phyloP scores from a whole-genome alignment of 1,284 basidiomycete genomes.

The Papiliotrema fonsecae region DNA sequence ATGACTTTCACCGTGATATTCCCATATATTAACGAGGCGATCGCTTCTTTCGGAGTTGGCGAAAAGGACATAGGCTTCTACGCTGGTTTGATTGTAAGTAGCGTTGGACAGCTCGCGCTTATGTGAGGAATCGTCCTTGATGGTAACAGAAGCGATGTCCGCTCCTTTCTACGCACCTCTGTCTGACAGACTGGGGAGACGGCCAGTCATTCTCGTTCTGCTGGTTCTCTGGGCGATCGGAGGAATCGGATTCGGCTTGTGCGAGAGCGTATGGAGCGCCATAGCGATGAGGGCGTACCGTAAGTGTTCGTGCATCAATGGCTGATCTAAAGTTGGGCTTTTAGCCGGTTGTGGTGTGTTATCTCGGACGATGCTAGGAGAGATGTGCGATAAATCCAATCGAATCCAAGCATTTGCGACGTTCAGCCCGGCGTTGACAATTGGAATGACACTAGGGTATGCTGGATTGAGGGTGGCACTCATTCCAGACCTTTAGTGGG shows the following conservation, averaged over 20 bases:
- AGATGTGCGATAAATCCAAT: slow-evolving; percentile 39
- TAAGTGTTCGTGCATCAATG: slow-evolving; percentile 12
- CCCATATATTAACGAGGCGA: slow-evolving; percentile 43
- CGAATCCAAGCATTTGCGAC: slow-evolving; percentile 37
- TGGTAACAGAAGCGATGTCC: slow-evolving; percentile 33
- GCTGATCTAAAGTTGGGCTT: slow-evolving; percentile 20
- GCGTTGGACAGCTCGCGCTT: background rate
- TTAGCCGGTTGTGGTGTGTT: slow-evolving; percentile 38
- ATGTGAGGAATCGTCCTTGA: slow-evolving; percentile 31
- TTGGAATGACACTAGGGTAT: slow-evolving; percentile 35
- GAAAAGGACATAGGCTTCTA: slow-evolving; percentile 36
- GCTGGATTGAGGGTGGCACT: background rate
- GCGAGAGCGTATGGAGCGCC: slow-evolving; percentile 15
- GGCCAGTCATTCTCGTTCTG: slow-evolving; percentile 28
- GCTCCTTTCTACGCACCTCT: slow-evolving; percentile 36
- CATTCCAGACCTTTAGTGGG: slow-evolving; percentile 30
- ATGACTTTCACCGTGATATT: slow-evolving; percentile 36
- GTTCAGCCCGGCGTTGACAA: slow-evolving; percentile 32
- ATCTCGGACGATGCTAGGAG: slow-evolving; percentile 36
- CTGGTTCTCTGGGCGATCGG: slow-evolving; percentile 13
- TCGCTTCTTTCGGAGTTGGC: slow-evolving; percentile 31
- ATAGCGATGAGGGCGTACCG: slow-evolving; percentile 23
- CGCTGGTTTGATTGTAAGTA: slow-evolving; percentile 32
- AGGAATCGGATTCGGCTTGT: slow-evolving; percentile 13
- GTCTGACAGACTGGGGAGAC: slow-evolving; percentile 28